Conservation (phyloP, 306 rosid genomes). For the Cucurbita maxima region DNA sequence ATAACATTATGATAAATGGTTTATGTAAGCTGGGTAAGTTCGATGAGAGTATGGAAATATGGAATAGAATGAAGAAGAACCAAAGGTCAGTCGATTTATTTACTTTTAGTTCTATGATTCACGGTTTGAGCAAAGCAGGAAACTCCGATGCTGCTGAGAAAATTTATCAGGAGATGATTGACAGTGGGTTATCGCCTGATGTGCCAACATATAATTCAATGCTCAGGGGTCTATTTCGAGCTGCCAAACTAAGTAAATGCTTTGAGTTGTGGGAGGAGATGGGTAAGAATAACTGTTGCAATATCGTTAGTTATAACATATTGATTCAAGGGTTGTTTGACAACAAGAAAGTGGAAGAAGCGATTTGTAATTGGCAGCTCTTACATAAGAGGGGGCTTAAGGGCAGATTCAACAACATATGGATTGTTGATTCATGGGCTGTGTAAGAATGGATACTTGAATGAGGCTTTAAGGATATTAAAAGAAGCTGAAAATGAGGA, state of each 20-base stretch:
- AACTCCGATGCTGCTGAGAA: constrained; percentile 45
- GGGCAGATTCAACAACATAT: constrained; percentile 41
- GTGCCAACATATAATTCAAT: constrained; percentile 47
- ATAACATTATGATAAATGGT: constrained; percentile 81
- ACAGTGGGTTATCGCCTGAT: constrained; percentile 44
- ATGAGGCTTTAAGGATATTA: constrained; percentile 48
- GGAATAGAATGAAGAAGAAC: constrained; percentile 73
- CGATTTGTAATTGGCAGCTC: constrained; percentile 37
- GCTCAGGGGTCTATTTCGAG: constrained; percentile 48
- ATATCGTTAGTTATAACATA: constrained; percentile 54
- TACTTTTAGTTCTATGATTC: constrained; percentile 59
- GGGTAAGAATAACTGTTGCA: constrained; percentile 35
- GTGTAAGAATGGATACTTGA: constrained; percentile 55
- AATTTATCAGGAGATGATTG: constrained; percentile 51
- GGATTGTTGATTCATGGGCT: constrained; percentile 65
- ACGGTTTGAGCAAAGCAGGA: constrained; percentile 54
- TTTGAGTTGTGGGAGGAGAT: constrained; percentile 47
- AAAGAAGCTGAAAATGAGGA: constrained; percentile 34
- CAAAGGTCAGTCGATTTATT: constrained; percentile 31
- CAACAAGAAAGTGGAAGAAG: constrained; percentile 28
- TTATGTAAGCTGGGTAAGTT: constrained; percentile 64
- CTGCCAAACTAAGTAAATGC: constrained; percentile 32
- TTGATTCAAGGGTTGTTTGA: constrained; percentile 60
- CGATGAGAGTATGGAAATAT: constrained; percentile 51
- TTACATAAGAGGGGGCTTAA: constrained; percentile 23